Evolutionary conservation across 192 early-diverging fungal genomes (phyloP), one percentile per base, ranked within the genome.

Genomic region (Coemansia sp.): DNA sequence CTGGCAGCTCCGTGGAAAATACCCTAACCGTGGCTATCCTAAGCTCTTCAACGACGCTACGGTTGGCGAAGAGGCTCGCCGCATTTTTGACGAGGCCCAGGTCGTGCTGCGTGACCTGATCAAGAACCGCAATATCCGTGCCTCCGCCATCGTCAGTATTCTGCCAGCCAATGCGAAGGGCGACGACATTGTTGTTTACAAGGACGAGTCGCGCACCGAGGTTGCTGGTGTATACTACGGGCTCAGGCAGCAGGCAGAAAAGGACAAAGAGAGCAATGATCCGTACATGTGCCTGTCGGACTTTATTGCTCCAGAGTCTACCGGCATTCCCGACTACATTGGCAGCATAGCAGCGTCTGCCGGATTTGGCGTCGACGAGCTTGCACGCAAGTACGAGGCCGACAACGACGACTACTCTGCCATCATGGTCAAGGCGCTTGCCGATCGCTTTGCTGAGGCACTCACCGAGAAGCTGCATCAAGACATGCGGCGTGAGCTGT

Each of bases 21-120:
- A 97, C 67, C 95, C 95, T 19, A 97, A 97, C 84, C 90, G 95
- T 59, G 94, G 95, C 25, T 98, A 87, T 69, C 95, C 95, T 63
- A 96, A 96, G 86, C 93, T 98, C 64, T 98, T 98, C 81, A 90
- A 94, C 57, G 95, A 98, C 72, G 93, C 95, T 55, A 84, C 90
- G 2, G 95, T 98, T 25, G 89, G 94, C 15, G 83, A 87, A 1
- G 95, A 98, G 75, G 95, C 95, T 7, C 90, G 91, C 71, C 90
- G 89, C 68, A 65, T 98, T 22, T 91, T 88, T 75, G 88, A 92
- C 36, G 95, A 98, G 65, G 95, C 95, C 8, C 65, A 86, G 66
- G 73, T 6, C 30, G 91, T 94, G 91, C 80, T 98, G 45, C 81
- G 88, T 68, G 82, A 87, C 1, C 91, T 97, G 68, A 76, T 95